Conservation (phyloP, 768 basidiomycete species). For the Gymnopilus dilepis region DNA sequence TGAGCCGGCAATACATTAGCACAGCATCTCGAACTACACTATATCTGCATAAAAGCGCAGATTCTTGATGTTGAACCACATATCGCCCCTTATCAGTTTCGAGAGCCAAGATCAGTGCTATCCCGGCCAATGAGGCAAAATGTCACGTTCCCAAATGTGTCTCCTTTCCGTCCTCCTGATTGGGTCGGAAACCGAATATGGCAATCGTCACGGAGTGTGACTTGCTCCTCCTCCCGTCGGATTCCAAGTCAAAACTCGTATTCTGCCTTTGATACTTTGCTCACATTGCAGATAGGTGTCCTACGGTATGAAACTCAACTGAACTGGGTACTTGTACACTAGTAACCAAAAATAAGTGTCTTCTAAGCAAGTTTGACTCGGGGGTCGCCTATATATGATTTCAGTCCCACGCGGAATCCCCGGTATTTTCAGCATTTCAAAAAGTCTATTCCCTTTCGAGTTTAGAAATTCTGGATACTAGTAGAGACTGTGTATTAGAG, state of each 20-base stretch:
- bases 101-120: conserved; percentile 14
- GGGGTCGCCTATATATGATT: neutral
- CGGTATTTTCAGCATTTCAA: neutral
- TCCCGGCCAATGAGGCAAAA: conserved; percentile 18
- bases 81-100: conserved; percentile 16
- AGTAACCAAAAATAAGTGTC: too few species aligned
- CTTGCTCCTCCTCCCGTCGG: too few species aligned
- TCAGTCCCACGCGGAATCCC: neutral
- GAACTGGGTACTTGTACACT: too few species aligned
- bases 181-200: neutral
- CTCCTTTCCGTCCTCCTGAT: neutral
- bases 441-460: neutral
- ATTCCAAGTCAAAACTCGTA: too few species aligned
- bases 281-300: too few species aligned
- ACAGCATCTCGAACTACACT: neutral
- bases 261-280: too few species aligned
- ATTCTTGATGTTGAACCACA: conserved; percentile 3
- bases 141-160: conserved; percentile 12
- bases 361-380: neutral
- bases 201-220: conserved; percentile 24
- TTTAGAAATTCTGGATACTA: neutral
- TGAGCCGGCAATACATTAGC: neutral
- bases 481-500: neutral
- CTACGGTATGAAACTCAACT: too few species aligned
- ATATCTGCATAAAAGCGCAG: neutral